phyloP scores from a whole-genome alignment of 139 green algal genomes.

The Edaphochlamys debaryana region DNA sequence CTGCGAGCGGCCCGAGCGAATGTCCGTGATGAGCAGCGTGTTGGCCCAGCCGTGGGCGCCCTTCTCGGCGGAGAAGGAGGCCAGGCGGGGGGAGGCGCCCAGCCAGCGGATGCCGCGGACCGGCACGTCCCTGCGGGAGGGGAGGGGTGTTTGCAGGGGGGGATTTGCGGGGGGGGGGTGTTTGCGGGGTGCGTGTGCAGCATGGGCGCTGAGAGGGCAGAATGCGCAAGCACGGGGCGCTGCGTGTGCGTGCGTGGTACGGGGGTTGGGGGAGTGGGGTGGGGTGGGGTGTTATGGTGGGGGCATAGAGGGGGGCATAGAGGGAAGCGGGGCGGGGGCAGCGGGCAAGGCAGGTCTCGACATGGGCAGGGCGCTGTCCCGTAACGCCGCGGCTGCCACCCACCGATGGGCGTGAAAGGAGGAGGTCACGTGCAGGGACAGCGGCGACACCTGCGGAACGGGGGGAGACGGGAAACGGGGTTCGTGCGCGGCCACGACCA shows the following conservation, averaged over 20 bases:
- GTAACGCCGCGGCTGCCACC: no score
- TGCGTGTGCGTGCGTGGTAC: no score
- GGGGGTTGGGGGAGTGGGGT: no score
- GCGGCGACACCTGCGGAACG: conserved; percentile 20
- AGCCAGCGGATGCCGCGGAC: conserved; percentile 77
- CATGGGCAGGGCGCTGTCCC: no score
- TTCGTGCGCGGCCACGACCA: no score
- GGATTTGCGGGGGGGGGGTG: neutral
- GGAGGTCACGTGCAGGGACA: conserved; percentile 39
- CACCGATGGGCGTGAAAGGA: conserved; percentile 43
- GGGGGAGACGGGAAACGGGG: neutral
- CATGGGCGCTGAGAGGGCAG: no score
- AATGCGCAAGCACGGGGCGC: no score
- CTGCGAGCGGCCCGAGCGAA: conserved; percentile 52
- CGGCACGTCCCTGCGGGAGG: conserved; percentile 3
- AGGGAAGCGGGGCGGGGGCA: no score
- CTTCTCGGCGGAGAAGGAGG: conserved; percentile 71
- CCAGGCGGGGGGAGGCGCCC: conserved; percentile 67
- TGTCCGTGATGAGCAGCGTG: conserved; percentile 71
- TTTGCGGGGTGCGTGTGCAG: neutral
- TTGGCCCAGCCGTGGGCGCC: conserved; percentile 62
- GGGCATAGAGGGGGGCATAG: no score
- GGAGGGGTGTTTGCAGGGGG: neutral
- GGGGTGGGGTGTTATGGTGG: no score
- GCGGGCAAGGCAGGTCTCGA: no score